Percentiles rank a stretch among this genome's conserved stretches.
These are phyloP conservation scores for Stagonosporopsis rhizophila DNA, from an alignment of 2,329 filamentous ascomycete species.

Conservation along the genomic window DNA sequence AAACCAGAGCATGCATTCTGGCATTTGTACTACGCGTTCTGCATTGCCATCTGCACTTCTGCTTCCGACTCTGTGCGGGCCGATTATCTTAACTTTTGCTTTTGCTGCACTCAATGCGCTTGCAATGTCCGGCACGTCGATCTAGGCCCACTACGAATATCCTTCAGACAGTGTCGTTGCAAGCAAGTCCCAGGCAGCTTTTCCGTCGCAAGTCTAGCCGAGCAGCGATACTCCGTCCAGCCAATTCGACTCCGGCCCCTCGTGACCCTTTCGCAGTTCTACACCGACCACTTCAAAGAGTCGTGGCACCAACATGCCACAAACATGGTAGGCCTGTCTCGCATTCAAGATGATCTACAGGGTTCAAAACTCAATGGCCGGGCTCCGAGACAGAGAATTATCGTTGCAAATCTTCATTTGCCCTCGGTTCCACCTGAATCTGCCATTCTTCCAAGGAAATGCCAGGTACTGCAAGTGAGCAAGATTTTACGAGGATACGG, in stretches of 20 bases:
- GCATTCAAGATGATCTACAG: slow-evolving; percentile 18
- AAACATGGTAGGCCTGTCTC: slow-evolving; percentile 18
- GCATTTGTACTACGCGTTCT: slow-evolving; percentile 17
- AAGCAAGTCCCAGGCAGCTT: slow-evolving; percentile 1
- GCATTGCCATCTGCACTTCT: slow-evolving; percentile 17
- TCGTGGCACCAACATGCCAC: slow-evolving; percentile 12
- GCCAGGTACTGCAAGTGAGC: slow-evolving; percentile 12
- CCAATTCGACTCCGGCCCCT: slow-evolving; percentile 2
- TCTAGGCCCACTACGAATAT: slow-evolving; percentile 12
- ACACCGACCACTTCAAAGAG: not conserved
- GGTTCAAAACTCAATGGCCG: slow-evolving; percentile 14
- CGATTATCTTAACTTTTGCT: slow-evolving; percentile 15
- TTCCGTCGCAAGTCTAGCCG: slow-evolving; percentile 8
- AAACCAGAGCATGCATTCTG: slow-evolving; percentile 14
- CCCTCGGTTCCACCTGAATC: slow-evolving; percentile 14
- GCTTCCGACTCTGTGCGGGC: slow-evolving; percentile 11
- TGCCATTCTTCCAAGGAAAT: slow-evolving; percentile 6
- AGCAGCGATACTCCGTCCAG: not conserved
- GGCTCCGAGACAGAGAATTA: slow-evolving; percentile 13
- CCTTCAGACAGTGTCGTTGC: slow-evolving; percentile 7
- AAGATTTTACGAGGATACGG: slow-evolving; percentile 11
- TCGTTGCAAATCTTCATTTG: slow-evolving; percentile 16
- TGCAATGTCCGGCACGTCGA: slow-evolving; percentile 13
- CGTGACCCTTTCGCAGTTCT: slow-evolving; percentile 15
- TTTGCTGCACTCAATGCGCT: slow-evolving; percentile 17